These are phyloP conservation scores for Pythium graminicola DNA, from an alignment of 352 stramenopile species.

Conservation along the genomic window DNA sequence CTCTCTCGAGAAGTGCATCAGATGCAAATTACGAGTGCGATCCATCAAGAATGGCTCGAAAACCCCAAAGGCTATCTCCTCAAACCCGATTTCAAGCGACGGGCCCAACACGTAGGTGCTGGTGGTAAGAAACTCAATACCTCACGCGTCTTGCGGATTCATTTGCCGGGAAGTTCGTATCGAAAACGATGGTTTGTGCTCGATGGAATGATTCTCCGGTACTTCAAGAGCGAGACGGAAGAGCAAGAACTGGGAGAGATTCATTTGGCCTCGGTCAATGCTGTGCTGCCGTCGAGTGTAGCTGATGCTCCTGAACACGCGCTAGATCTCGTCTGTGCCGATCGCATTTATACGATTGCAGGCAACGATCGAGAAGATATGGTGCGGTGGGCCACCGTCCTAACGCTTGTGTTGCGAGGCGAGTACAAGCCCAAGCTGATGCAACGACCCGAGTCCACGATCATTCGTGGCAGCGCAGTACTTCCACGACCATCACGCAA, in stretches of 20 bases:
- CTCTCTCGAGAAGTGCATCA: conserved; percentile 85
- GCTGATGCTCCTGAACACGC: conserved; percentile 78
- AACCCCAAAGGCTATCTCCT: conserved; percentile 85
- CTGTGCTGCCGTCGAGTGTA: conserved; percentile 83
- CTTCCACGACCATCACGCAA: conserved; percentile 72
- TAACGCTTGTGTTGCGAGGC: conserved; percentile 78
- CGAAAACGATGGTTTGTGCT: conserved; percentile 83
- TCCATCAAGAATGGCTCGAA: conserved; percentile 86
- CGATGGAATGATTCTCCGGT: conserved; percentile 84
- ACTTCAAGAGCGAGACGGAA: conserved; percentile 84
- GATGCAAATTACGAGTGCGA: conserved; percentile 85
- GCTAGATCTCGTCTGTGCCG: conserved; percentile 81
- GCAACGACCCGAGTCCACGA: conserved; percentile 73
- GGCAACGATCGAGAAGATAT: conserved; percentile 84
- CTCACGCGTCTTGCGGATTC: conserved; percentile 64
- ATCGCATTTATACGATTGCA: conserved; percentile 85
- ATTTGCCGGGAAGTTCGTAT: conserved; percentile 77
- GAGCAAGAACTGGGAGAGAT: conserved; percentile 86
- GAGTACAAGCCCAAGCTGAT: conserved; percentile 89
- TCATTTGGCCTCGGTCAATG: conserved; percentile 82
- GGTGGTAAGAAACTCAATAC: conserved; percentile 84
- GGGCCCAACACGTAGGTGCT: conserved; percentile 75
- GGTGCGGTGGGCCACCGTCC: conserved; percentile 83
- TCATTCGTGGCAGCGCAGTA: conserved; percentile 81
- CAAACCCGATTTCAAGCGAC: conserved; percentile 87